Base-by-base conservation (phyloP, 2,329 filamentous ascomycete genomes). In the Apiospora hydei region DNA sequence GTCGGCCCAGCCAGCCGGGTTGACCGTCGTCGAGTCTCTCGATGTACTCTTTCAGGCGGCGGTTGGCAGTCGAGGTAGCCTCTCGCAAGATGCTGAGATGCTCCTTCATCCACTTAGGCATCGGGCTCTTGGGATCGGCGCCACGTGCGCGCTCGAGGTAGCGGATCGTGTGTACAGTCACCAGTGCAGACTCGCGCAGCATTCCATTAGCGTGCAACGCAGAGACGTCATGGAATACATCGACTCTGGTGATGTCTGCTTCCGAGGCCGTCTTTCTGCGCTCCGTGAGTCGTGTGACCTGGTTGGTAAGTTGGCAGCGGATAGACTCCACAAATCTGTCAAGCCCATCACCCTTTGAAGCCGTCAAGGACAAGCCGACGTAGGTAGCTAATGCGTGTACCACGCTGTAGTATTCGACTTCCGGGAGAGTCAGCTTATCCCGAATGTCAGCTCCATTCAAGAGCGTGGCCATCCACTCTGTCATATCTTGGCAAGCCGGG, bases 1-100 rank as follows among this genome's bases (percentile, higher is more conserved):
- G 67, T 84, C 84, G 72, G 83, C 74, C 83, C 82, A 84, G 13
- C 81, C 82, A 1, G 78, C 76, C 38, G 78, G 75, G 16, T 76
- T 78, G 7, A 85, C 72, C 21, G 69, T 74, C 41, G 78, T 77
- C 71, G 78, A 82, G 69, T 38, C 70, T 69, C 73, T 80, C 80
- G n/a, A 85, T 72, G 24, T 78, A 79, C 0, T 71, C 73, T 73
- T 81, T 82, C 7, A 82, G 77, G 51, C 77, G 72, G 0, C 70
- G 77, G 30, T 82, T 75, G 18, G 77, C 77, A 57, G 74, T 75
- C 0, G 49, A 47, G 0, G 78, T 78, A 0, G 79, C 72, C 1
- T 75, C 74, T 4, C 77, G 75, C 7, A 84, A 74, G 43, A 74
- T 80, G 69, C 79, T 81, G 14, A 81, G 77, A 72, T 82, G 81